Evolutionary conservation across 139 green algal species (phyloP), one percentile per base, ranked within the genome.

Genomic region (Chlamydomonas eustigma): DNA sequence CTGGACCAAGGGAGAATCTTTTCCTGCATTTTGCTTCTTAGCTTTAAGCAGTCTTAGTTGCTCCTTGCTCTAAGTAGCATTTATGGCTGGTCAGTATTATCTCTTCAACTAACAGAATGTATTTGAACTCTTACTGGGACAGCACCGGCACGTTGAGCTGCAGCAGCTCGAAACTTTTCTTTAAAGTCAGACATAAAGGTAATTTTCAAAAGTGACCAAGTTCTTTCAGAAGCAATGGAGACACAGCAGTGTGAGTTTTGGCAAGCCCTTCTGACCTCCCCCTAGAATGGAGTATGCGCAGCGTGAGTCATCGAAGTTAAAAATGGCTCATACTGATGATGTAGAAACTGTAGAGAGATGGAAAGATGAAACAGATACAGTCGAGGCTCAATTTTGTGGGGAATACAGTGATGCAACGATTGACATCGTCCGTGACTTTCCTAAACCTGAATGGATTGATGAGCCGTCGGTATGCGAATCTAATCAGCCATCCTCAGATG

Each of bases 381-480:
- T 71, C 2, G 51, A 70, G 22, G 52, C 24, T 3, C 32, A 81
- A 28, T 81, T 74, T 52, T 75, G 64, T 1, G 71, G 39, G 0
- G 71, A 84, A 0, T 76, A 77, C 50, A 77, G 63, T 2, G 80
- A 84, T 31, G 80, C 36, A 0, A 80, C 69, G 37, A 64, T 78
- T 1, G 58, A 84, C 22, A 39, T 78, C 0, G 28, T 84, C 0
- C 34, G 75, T 2, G 1, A 4, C 6, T 44, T 76, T 0, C 35
- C 37, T 3, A 73, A 69, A 31, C 58, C 74, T 18, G 12, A 28
- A 5, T 71, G 39, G 39, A 24, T 73, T 37, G 74, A 78, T 30
- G 74, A 78, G 52, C 24, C 37, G 35, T 72, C 65, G 65, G 65
- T 72, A 44, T 50, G 65, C 12, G 52, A 58, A 58, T n/a, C n/a